Base-by-base conservation (phyloP, 1,284 basidiomycete species). In the Microbotryum silenes-acaulis region DNA sequence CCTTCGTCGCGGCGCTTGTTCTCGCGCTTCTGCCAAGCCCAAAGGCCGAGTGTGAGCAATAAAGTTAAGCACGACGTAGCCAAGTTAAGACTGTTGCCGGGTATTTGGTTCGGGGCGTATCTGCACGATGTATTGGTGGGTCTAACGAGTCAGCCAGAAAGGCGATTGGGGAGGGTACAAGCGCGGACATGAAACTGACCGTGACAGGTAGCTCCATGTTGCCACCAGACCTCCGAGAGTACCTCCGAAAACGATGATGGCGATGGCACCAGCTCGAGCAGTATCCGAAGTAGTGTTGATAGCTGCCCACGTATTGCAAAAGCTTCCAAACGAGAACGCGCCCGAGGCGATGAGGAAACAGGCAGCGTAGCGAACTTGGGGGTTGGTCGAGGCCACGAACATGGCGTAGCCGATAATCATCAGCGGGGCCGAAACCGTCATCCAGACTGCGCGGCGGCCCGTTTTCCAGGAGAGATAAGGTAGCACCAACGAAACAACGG, bases 231-330 rank as follows among this genome's bases (percentile, higher is more conserved):
- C 74, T 2, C 74, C 74, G 20, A 70, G 31, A 60, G 74, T 75
- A 27, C 74, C 74, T 14, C 67, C 56, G 56, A 73, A 64, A 16
- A 75, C 73, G 21, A 65, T 69, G 9, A 65, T 61, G 0, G 70
- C 74, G 31, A 75, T 71, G 9, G 72, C 72, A 20, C 67, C 67
- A 0, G 73, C 67, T 3, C 73, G 54, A 10, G 67, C 67, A 20
- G 72, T 67, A 60, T 75, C 74, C 33, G 69, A 67, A 49, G 72
- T 72, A 16, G 67, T 61, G 60, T 75, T 75, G 44, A 71, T 70
- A 2, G 63, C 54, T 0, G 59, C 57, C 55, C 63, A 65, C 0
- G 65, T 57, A 14, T 60, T 68, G 45, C 72, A 56, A 0, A 74
- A 53, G 1, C 73, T 59, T 0, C 74, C 74, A 42, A 73, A 71